A percentile compares a stretch with the other conserved stretches of the same genome.
Evolutionary conservation across 208 protist species (phyloP).

Genomic region (Acanthamoeba rhysodes): DNA sequence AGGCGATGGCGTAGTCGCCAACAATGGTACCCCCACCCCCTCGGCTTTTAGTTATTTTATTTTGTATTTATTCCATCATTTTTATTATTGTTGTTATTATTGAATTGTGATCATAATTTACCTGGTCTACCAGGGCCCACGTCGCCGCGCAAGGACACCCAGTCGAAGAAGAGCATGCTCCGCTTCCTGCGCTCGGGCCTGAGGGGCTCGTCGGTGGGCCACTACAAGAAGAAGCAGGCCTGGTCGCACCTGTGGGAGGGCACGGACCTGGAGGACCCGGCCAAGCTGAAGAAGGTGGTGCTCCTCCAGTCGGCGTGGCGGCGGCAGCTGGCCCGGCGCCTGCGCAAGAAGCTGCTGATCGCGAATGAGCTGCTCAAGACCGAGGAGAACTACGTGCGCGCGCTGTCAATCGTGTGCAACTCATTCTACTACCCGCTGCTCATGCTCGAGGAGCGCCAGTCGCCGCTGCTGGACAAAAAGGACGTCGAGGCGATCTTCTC

Average conservation of each 20-base stretch:
- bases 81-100: neutral
- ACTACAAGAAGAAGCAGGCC: conserved; percentile 58
- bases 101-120: too few species aligned
- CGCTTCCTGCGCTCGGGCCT: conserved; percentile 1
- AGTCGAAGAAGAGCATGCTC: conserved; percentile 55
- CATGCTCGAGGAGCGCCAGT: conserved; percentile 46
- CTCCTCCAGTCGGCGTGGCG: conserved; percentile 42
- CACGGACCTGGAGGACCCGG: neutral
- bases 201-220: conserved; percentile 27
- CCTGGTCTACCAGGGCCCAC: neutral
- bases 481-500: conserved; percentile 60
- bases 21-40: neutral
- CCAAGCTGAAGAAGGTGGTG: conserved; percentile 12
- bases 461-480: conserved; percentile 9
- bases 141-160: conserved; percentile 26
- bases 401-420: conserved; percentile 52
- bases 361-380: conserved; percentile 63
- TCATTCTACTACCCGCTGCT: conserved; percentile 40
- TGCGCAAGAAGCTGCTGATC: conserved; percentile 64
- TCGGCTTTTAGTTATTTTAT: neutral
- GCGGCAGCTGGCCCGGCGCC: neutral
- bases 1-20: neutral
- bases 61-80: too few species aligned
- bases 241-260: conserved; percentile 47
- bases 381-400: conserved; percentile 61